Evolutionary conservation across 768 basidiomycete species (phyloP).

Genomic region (Lactarius vividus): DNA sequence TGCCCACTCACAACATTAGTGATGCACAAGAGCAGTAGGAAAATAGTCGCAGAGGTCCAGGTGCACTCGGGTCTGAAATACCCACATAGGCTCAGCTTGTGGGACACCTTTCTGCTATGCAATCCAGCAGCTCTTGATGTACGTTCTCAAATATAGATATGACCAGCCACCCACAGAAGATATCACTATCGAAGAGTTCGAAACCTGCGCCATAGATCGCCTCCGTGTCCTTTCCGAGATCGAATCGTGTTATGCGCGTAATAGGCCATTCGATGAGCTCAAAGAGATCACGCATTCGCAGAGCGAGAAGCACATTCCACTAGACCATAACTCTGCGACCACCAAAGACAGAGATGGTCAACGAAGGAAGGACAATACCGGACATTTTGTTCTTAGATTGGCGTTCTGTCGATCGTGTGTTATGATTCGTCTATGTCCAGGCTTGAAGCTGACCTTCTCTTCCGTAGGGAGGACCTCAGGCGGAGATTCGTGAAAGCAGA

Average conservation of each 20-base stretch:
- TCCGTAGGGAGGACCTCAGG: constrained; percentile 79
- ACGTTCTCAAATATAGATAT: constrained; percentile 53
- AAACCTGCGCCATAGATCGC: constrained; percentile 83
- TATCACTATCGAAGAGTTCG: constrained; percentile 94
- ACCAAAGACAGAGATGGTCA: constrained; percentile 53
- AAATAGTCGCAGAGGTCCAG: constrained; percentile 29
- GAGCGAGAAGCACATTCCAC: constrained; percentile 71
- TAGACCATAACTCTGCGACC: constrained; percentile 57
- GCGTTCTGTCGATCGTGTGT: constrained; percentile 95
- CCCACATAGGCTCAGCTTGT: constrained; percentile 81
- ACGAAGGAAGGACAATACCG: constrained; percentile 79
- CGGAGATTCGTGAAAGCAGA: constrained; percentile 89
- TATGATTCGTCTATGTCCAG: constrained; percentile 28
- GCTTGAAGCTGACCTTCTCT: neutral
- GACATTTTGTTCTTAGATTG: constrained; percentile 90
- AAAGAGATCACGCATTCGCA: constrained; percentile 59
- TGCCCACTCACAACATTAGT: neutral
- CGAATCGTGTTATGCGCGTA: constrained; percentile 83
- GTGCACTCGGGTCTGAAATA: constrained; percentile 42
- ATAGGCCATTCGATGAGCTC: constrained; percentile 77
- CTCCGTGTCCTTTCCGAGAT: constrained; percentile 88
- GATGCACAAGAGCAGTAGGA: constrained; percentile 25
- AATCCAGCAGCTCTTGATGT: neutral
- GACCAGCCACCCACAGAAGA: constrained; percentile 81
- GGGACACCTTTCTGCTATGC: neutral